These are phyloP conservation scores for Betula pendula DNA, from an alignment of 306 rosid species.

Conservation along the genomic window DNA sequence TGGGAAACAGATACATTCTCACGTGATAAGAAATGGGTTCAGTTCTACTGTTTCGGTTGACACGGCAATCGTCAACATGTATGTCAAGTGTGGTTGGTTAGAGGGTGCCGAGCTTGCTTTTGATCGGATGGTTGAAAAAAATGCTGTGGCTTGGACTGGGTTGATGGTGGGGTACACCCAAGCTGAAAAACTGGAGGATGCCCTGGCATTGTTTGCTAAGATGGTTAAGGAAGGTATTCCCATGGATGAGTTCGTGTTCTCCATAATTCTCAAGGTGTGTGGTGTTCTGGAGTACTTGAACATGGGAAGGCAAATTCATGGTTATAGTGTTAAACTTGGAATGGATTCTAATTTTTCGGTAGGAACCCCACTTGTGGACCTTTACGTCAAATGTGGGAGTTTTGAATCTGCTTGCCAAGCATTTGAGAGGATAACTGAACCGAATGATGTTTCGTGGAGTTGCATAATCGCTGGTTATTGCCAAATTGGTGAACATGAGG, in stretches of 20 bases:
- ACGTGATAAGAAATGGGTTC: slow-evolving; percentile 44
- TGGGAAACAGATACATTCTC: slow-evolving; percentile 57
- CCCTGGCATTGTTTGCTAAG: slow-evolving; percentile 42
- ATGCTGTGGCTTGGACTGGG: slow-evolving; percentile 58
- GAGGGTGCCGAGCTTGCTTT: slow-evolving; percentile 50
- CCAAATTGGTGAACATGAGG: slow-evolving; percentile 54
- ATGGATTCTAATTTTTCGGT: slow-evolving; percentile 59
- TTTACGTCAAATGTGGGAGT: slow-evolving; percentile 56
- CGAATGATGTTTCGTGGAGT: slow-evolving; percentile 68
- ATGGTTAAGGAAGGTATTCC: slow-evolving; percentile 46
- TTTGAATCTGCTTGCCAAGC: slow-evolving; percentile 48
- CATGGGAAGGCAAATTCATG: slow-evolving; percentile 52
- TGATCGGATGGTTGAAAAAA: slow-evolving; percentile 42
- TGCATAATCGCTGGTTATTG: slow-evolving; percentile 53
- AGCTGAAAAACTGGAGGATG: slow-evolving; percentile 41
- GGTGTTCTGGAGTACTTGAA: slow-evolving; percentile 46
- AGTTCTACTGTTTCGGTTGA: slow-evolving; percentile 30
- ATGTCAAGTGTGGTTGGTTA: slow-evolving; percentile 59
- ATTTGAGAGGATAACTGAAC: slow-evolving; percentile 49
- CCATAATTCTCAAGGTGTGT: slow-evolving; percentile 57
- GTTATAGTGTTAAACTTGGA: slow-evolving; percentile 51
- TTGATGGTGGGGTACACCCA: slow-evolving; percentile 60
- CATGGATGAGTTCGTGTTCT: slow-evolving; percentile 58
- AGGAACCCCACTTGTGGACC: slow-evolving; percentile 66
- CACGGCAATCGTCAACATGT: slow-evolving; percentile 50